These are phyloP conservation scores for Cenchrus americanus DNA, from an alignment of 176 grass and related monocot genomes.

Conservation along the genomic window DNA sequence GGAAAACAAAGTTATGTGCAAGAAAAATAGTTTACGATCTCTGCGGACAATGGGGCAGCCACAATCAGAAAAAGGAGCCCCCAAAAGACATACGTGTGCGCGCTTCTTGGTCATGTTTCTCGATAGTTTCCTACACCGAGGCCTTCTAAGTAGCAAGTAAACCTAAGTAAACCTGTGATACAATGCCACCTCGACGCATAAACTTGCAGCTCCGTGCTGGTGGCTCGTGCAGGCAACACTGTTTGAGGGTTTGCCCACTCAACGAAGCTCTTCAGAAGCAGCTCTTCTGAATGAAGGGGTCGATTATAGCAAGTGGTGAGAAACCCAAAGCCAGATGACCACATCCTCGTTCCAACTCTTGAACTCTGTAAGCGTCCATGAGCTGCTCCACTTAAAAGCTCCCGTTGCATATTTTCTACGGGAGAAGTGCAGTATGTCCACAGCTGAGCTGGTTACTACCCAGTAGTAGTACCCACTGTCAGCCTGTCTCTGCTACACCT, in stretches of 20 bases:
- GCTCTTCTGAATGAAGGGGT: constrained; percentile 24
- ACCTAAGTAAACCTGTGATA: background rate
- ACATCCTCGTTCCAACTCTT: background rate
- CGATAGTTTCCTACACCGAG: constrained; percentile 20
- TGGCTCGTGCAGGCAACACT: background rate
- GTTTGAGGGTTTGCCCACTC: background rate
- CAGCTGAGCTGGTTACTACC: background rate
- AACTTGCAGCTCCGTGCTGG: background rate
- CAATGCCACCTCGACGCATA: background rate
- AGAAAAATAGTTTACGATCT: background rate
- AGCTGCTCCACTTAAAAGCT: constrained; percentile 31
- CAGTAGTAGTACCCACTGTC: background rate
- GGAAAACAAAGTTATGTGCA: background rate
- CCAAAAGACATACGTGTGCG: background rate
- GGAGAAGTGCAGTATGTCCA: background rate
- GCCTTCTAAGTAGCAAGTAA: background rate
- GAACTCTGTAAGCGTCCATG: background rate
- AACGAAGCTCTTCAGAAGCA: constrained; percentile 1
- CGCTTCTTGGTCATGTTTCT: background rate
- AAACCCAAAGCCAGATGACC: background rate
- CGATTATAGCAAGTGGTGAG: background rate
- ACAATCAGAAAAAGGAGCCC: background rate
- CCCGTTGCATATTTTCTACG: constrained; percentile 16
- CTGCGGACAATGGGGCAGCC: background rate
- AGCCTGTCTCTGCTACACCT: background rate